Evolutionary conservation across 108 stramenopile species (phyloP).

Genomic region (Skeletonema menzelii): DNA sequence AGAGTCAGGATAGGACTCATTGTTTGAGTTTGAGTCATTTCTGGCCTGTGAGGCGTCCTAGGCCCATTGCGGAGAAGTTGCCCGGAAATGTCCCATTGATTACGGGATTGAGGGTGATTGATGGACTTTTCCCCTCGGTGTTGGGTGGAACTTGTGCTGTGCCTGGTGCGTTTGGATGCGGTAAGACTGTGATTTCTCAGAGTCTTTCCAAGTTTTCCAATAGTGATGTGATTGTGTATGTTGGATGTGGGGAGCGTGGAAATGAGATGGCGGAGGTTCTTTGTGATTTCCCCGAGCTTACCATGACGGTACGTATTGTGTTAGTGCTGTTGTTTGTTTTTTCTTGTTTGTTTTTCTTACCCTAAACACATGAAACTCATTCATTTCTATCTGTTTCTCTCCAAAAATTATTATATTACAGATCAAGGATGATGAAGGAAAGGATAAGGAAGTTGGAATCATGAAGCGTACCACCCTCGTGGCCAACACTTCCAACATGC

Average conservation of each 20-base stretch:
- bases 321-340: neutral
- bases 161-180: constrained; percentile 99
- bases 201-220: constrained; percentile 99
- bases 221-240: constrained; percentile 89
- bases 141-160: constrained; percentile 99
- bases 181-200: constrained; percentile 99
- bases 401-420: neutral
- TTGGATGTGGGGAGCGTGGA: constrained; percentile 94
- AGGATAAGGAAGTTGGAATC: constrained; percentile 96
- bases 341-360: neutral
- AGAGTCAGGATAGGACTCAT: constrained; percentile 84
- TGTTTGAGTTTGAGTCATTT: constrained; percentile 93
- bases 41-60: constrained; percentile 99
- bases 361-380: neutral
- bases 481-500: constrained; percentile 99
- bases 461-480: constrained; percentile 99
- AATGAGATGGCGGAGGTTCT: constrained; percentile 99
- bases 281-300: constrained; percentile 99
- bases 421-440: constrained; percentile 54
- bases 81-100: constrained; percentile 97
- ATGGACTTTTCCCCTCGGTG: constrained; percentile 98
- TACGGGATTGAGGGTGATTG: constrained; percentile 98
- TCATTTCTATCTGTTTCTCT: neutral
- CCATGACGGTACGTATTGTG: constrained; percentile 64
- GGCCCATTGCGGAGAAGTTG: constrained; percentile 97